phyloP scores from a whole-genome alignment of 2,329 filamentous ascomycete species.

The Monilinia fructicola region DNA sequence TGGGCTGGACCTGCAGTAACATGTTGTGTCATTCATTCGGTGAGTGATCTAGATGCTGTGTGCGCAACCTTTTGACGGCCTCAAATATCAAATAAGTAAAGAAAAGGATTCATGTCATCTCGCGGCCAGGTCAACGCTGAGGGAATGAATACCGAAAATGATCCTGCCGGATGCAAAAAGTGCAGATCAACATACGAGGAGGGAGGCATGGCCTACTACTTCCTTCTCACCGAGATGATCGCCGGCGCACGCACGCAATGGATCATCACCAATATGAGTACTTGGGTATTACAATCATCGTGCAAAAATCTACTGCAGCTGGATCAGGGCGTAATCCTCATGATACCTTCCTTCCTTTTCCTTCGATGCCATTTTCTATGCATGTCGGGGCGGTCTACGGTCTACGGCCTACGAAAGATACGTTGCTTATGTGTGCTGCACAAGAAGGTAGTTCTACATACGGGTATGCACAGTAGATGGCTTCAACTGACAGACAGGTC shows the following conservation, averaged over 20 bases:
- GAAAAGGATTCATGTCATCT: not conserved
- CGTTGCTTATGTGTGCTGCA: not conserved
- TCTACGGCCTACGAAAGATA: not conserved
- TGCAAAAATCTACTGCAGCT: not conserved
- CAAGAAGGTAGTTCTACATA: not conserved
- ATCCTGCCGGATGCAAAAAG: conserved; percentile 19
- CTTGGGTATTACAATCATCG: conserved; percentile 12
- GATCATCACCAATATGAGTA: conserved; percentile 8
- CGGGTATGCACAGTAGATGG: conserved; percentile 15
- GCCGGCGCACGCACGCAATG: not conserved
- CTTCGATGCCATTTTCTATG: conserved; percentile 1
- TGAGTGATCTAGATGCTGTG: not conserved
- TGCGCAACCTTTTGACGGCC: not conserved
- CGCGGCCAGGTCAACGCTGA: conserved; percentile 1
- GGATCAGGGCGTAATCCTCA: not conserved
- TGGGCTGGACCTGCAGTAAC: not conserved
- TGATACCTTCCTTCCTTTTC: conserved; percentile 11
- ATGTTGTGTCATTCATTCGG: conserved; percentile 9
- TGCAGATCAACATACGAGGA: conserved; percentile 17
- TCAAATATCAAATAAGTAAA: not conserved
- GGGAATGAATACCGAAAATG: not conserved
- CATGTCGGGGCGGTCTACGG: not conserved
- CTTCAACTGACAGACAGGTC: not conserved
- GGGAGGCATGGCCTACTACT: conserved; percentile 6
- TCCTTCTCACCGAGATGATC: conserved; percentile 21